phyloP scores from a whole-genome alignment of 352 stramenopile species.

The Saprolegnia diclina region DNA sequence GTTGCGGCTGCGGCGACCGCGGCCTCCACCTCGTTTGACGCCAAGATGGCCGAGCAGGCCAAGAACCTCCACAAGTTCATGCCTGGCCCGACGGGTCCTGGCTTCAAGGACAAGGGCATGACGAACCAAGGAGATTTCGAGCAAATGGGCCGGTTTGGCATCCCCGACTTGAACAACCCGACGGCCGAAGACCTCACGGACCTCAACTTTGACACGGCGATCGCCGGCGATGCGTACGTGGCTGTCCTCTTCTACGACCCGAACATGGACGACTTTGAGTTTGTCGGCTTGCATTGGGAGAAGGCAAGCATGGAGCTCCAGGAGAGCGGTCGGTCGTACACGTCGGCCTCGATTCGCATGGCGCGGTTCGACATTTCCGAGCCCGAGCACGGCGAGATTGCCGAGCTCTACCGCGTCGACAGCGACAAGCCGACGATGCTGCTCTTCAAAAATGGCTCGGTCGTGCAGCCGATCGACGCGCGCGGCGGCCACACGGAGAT shows the following conservation, averaged over 20 bases:
- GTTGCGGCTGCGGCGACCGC: conserved; percentile 6
- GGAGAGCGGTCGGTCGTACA: conserved; percentile 10
- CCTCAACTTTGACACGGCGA: conserved; percentile 26
- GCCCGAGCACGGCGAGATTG: conserved; percentile 24
- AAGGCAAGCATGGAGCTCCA: conserved; percentile 25
- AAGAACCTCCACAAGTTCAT: conserved; percentile 28
- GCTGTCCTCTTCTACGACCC: conserved; percentile 20
- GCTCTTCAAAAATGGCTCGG: conserved; percentile 21
- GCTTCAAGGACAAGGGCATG: conserved; percentile 25
- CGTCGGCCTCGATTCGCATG: conserved; percentile 17
- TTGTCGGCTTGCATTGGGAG: conserved; percentile 23
- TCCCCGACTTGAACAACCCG: conserved; percentile 26
- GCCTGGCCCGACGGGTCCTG: conserved; percentile 20
- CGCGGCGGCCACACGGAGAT: conserved; percentile 12
- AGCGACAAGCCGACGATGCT: conserved; percentile 10
- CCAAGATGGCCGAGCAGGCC: conserved; percentile 25
- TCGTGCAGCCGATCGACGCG: not conserved
- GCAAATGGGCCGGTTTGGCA: conserved; percentile 27
- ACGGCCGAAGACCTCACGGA: conserved; percentile 20
- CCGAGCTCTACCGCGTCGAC: not conserved
- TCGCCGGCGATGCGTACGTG: conserved; percentile 19
- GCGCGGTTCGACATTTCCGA: conserved; percentile 25
- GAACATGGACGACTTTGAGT: conserved; percentile 20
- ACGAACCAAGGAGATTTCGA: conserved; percentile 17
- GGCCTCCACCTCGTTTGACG: conserved; percentile 14